phyloP scores from a whole-genome alignment of 768 basidiomycete species.

The Termitomyces sp. region DNA sequence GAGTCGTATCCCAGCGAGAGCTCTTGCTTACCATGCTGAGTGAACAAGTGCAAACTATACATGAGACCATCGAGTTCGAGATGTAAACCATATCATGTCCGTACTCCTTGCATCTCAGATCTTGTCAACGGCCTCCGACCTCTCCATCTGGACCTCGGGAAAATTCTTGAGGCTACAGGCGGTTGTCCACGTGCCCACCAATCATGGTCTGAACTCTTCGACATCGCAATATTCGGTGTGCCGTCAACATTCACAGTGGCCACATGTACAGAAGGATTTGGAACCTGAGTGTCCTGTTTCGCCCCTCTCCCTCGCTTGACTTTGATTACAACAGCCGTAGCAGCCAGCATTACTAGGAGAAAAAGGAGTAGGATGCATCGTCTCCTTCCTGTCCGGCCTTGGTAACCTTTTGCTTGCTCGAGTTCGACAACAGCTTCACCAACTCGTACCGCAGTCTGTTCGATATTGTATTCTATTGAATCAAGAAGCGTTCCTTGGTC shows the following conservation, averaged over 20 bases:
- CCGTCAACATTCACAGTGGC: background rate
- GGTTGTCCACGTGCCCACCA: conserved; percentile 9
- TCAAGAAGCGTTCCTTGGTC: conserved; percentile 98
- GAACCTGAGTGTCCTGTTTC: conserved; percentile 26
- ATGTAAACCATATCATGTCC: conserved; percentile 10
- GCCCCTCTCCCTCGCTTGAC: conserved; percentile 56
- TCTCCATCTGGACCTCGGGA: conserved; percentile 12
- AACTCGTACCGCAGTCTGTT: conserved; percentile 82
- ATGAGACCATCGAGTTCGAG: background rate
- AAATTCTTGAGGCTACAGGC: conserved; percentile 14
- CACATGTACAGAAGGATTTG: conserved; percentile 20
- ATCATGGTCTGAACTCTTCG: background rate
- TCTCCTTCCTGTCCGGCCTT: conserved; percentile 89
- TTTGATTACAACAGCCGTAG: conserved; percentile 91
- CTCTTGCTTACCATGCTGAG: background rate
- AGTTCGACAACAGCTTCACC: conserved; percentile 85
- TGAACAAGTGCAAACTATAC: background rate
- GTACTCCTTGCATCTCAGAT: background rate
- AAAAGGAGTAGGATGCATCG: conserved; percentile 91
- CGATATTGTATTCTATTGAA: conserved; percentile 96
- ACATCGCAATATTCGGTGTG: background rate
- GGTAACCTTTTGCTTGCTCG: conserved; percentile 80
- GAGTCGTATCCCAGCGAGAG: background rate
- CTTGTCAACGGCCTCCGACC: background rate
- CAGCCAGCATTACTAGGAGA: conserved; percentile 84